Evolutionary conservation across 2,329 filamentous ascomycete species (phyloP).

Genomic region (Phaeosphaeriaceae sp.): DNA sequence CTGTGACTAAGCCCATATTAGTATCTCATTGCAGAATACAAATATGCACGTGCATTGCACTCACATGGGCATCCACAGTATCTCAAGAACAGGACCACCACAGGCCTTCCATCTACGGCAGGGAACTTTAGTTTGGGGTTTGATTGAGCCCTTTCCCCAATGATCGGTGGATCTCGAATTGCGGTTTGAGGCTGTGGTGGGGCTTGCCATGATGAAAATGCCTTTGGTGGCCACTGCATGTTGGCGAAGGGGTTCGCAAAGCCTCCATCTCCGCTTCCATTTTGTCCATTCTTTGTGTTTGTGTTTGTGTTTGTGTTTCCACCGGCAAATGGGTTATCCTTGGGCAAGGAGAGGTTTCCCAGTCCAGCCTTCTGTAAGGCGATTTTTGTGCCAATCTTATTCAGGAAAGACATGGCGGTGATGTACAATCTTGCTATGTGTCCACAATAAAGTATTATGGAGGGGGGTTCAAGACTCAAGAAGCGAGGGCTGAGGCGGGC

Average conservation of each 20-base stretch:
- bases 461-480: background rate
- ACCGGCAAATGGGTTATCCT: constrained; percentile 27
- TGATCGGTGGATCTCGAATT: constrained; percentile 33
- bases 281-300: constrained; percentile 34
- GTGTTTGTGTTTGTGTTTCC: constrained; percentile 41
- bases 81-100: constrained; percentile 40
- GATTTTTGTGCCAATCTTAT: constrained; percentile 51
- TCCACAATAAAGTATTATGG: background rate
- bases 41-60: constrained; percentile 5
- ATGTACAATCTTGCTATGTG: background rate
- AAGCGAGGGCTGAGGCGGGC: constrained; percentile 4
- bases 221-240: constrained; percentile 44
- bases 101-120: constrained; percentile 36
- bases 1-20: constrained; percentile 31
- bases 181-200: constrained; percentile 35
- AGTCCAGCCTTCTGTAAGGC: constrained; percentile 65
- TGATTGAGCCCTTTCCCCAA: constrained; percentile 36
- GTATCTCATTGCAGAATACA: background rate
- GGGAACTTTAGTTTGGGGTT: constrained; percentile 41
- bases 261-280: constrained; percentile 23
- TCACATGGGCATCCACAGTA: constrained; percentile 47
- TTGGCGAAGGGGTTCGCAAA: constrained; percentile 46
- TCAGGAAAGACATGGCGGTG: constrained; percentile 4
- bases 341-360: constrained; percentile 56
- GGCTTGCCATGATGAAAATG: constrained; percentile 42